Conservation (phyloP, 345 rosid species). For the Salix arbutifolia region DNA sequence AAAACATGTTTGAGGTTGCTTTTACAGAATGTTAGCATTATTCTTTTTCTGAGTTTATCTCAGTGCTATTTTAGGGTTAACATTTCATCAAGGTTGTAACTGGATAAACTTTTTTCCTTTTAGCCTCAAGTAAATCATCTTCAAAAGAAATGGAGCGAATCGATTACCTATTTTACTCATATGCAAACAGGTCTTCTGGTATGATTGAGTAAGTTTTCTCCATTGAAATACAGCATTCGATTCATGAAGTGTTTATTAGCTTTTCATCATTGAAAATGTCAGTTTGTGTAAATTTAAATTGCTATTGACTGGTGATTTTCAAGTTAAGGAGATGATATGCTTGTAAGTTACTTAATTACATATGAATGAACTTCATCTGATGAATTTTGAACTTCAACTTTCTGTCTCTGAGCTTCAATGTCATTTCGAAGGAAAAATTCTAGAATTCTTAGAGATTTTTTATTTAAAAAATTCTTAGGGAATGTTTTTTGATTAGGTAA, state of each 20-base stretch:
- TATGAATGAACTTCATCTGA: not conserved
- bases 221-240: not conserved
- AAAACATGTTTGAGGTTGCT: not conserved
- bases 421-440: not conserved
- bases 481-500: not conserved
- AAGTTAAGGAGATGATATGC: not conserved
- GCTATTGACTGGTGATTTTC: not conserved
- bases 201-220: constrained; percentile 78
- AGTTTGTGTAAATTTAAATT: not conserved
- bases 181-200: constrained; percentile 66
- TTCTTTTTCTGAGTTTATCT: not conserved
- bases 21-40: not conserved
- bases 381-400: not conserved
- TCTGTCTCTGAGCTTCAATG: not conserved
- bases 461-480: not conserved
- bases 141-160: constrained; percentile 92
- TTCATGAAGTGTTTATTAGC: not conserved
- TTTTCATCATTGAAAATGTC: not conserved
- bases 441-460: not conserved
- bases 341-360: not conserved
- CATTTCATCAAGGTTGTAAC: not conserved
- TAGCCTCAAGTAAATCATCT: constrained; percentile 84
- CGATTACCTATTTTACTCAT: constrained; percentile 61
- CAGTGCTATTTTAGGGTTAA: not conserved
- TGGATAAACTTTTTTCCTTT: constrained; percentile 5